Conservation (phyloP, 2,329 filamentous ascomycete genomes). For the Colletotrichum sp. region DNA sequence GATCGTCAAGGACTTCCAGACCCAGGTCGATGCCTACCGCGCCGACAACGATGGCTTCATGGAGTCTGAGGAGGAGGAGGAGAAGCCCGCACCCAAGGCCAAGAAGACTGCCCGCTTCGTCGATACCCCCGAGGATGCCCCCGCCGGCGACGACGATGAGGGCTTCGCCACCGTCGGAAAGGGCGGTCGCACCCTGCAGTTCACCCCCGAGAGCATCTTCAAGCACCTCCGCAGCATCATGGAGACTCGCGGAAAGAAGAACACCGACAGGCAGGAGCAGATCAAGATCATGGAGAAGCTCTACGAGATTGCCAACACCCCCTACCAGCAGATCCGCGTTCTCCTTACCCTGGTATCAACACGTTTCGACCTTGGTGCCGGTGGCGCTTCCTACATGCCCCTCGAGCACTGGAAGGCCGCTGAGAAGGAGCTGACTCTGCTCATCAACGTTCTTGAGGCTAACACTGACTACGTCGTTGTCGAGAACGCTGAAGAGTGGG, state of each 20-base stretch:
- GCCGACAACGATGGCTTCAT: slow-evolving; percentile 87
- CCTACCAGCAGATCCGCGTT: slow-evolving; percentile 93
- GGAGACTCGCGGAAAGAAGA: slow-evolving; percentile 98
- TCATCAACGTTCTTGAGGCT: slow-evolving; percentile 80
- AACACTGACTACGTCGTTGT: slow-evolving; percentile 84
- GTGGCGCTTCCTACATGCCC: slow-evolving; percentile 81
- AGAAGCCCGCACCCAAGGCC: slow-evolving; percentile 55
- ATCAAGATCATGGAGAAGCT: slow-evolving; percentile 98
- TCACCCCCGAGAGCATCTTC: slow-evolving; percentile 96
- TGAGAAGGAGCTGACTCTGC: slow-evolving; percentile 80
- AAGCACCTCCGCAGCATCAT: slow-evolving; percentile 94
- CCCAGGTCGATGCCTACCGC: slow-evolving; percentile 86
- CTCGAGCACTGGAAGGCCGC: slow-evolving; percentile 97
- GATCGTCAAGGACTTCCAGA: slow-evolving; percentile 93
- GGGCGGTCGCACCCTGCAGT: slow-evolving; percentile 86
- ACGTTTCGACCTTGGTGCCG: slow-evolving; percentile 88
- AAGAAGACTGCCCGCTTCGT: slow-evolving; percentile 53
- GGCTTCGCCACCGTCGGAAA: slow-evolving; percentile 90
- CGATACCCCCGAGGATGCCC: slow-evolving; percentile 53
- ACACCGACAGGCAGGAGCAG: slow-evolving; percentile 93
- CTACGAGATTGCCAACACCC: slow-evolving; percentile 83
- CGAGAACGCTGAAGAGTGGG: slow-evolving; percentile 96
- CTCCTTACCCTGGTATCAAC: slow-evolving; percentile 91
- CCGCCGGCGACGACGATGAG: slow-evolving; percentile 73
- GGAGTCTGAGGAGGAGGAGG: slow-evolving; percentile 82